Base-by-base conservation (phyloP, 2,329 filamentous ascomycete genomes). In the Ophiosphaerella herpotricha region DNA sequence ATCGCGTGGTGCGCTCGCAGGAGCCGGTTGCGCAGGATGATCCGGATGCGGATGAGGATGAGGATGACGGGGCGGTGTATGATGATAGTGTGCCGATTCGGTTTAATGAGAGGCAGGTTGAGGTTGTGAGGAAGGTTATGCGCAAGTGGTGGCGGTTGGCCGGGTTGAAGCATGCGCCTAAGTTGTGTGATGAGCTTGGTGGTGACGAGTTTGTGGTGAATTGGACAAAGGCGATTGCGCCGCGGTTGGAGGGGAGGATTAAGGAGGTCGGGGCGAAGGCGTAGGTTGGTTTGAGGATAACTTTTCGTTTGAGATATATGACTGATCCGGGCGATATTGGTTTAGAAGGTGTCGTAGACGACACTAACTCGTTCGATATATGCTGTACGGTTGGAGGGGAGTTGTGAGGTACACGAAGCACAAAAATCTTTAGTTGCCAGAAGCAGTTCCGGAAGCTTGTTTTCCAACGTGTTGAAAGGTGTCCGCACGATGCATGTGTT, bases 211-310 rank as follows among this genome's bases (percentile, higher is more conserved):
- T 88, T 29, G 75, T 75, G 33, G 80, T 82, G 2, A 81, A 87
- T 57, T 96, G 91, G 90, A 93, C 90, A 7, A 84, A 83, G 52
- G 87, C 89, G 1, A 92, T 96, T 70, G 84, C 87, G 47, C 91
- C 91, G 1, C 81, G 82, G 48, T 54, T 93, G 7, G 91, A 96
- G 68, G 90, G 90, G 1, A 82, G 91, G 40, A 95, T 96, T 49
- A 73, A 60, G 50, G 69, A 70, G 34, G 54, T 67, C 26, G 58
- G 58, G 3, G 48, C 34, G 37, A 40, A 39, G 36, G 29, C 44
- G 2, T 40, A 37, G 26, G 26, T 11, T 29, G 26, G 7, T 29
- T 29, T 29, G 26, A 11, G 11, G 2, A 29, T 3, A 8, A 3
- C 7, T 4, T 29, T 29, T 29, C 9, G 26, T 21, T 21, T 21